Conservation (phyloP, 148 eudicot species). For the Tetragonia tetragonoides region DNA sequence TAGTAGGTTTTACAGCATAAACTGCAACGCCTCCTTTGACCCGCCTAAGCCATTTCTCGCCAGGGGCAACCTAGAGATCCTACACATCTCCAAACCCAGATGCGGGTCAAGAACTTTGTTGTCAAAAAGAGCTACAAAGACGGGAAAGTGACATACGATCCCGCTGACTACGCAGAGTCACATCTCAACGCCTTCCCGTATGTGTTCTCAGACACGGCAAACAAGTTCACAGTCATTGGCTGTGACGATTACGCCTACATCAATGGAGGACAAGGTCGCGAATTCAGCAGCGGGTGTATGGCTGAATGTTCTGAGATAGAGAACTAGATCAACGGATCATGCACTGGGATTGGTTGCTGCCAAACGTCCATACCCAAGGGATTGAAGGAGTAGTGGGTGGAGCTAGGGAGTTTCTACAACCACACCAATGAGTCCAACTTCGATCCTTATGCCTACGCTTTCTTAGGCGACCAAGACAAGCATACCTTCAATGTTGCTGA, state of each 20-base stretch:
- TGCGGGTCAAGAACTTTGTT: conserved; percentile 26
- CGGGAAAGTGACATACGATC: neutral
- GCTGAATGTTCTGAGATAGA: conserved; percentile 26
- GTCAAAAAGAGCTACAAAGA: conserved; percentile 24
- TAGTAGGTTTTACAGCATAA: neutral
- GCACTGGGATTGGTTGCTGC: conserved; percentile 56
- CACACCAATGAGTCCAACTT: conserved; percentile 24
- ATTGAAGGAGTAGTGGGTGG: neutral
- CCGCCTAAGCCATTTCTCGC: neutral
- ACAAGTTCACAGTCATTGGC: conserved; percentile 40
- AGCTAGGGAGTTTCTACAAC: neutral
- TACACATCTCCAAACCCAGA: conserved; percentile 27
- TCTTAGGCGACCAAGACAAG: conserved; percentile 35
- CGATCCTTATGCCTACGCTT: conserved; percentile 46
- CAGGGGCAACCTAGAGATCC: neutral
- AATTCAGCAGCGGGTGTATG: conserved; percentile 34
- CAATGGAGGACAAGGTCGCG: neutral
- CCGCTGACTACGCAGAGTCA: too few relatives aligned
- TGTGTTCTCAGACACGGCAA: conserved; percentile 34
- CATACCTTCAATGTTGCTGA: conserved; percentile 38
- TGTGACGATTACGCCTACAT: conserved; percentile 39
- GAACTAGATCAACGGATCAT: conserved; percentile 33
- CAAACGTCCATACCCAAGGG: conserved; percentile 17
- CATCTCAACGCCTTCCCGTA: conserved; percentile 18
- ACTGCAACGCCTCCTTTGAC: conserved; percentile 10